Conservation (phyloP, 495 filamentous ascomycete genomes). For the Talaromyces stipitatus region DNA sequence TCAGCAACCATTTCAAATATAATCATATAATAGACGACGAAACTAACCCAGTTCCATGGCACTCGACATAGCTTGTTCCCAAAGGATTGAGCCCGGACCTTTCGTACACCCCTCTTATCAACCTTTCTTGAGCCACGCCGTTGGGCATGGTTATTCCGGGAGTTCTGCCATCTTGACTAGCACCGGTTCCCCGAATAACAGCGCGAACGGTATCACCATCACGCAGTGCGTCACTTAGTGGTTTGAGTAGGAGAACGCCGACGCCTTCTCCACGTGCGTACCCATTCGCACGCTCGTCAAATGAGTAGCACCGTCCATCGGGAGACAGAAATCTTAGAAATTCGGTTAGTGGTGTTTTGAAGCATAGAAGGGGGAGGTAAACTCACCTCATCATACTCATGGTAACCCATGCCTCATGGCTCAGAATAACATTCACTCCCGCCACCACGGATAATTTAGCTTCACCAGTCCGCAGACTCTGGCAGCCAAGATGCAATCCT, state of each 20-base stretch:
- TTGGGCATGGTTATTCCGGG: conserved; percentile 18
- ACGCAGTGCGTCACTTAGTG: conserved; percentile 21
- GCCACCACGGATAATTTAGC: conserved; percentile 23
- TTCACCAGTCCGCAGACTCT: conserved; percentile 26
- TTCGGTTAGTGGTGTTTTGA: neutral
- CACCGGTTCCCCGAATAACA: conserved; percentile 29
- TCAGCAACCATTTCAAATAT: too few species aligned
- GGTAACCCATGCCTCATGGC: conserved; percentile 14
- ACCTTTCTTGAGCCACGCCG: conserved; percentile 13
- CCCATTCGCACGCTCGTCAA: conserved; percentile 26
- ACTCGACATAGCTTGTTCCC: conserved; percentile 18
- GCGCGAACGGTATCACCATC: conserved; percentile 30
- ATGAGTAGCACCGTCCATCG: conserved; percentile 25
- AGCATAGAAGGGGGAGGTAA: too few species aligned
- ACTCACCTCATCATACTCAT: conserved; percentile 6
- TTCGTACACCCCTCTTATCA: conserved; percentile 18
- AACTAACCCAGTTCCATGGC: conserved; percentile 42
- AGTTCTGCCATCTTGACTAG: conserved; percentile 37
- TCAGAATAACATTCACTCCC: conserved; percentile 23
- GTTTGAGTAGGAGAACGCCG: conserved; percentile 29
- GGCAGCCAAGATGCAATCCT: conserved; percentile 27
- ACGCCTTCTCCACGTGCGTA: conserved; percentile 33
- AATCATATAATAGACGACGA: too few species aligned
- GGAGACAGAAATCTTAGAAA: conserved; percentile 17
- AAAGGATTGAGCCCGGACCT: conserved; percentile 17